phyloP scores from a whole-genome alignment of 352 stramenopile genomes.

The Pythium sukuiense region DNA sequence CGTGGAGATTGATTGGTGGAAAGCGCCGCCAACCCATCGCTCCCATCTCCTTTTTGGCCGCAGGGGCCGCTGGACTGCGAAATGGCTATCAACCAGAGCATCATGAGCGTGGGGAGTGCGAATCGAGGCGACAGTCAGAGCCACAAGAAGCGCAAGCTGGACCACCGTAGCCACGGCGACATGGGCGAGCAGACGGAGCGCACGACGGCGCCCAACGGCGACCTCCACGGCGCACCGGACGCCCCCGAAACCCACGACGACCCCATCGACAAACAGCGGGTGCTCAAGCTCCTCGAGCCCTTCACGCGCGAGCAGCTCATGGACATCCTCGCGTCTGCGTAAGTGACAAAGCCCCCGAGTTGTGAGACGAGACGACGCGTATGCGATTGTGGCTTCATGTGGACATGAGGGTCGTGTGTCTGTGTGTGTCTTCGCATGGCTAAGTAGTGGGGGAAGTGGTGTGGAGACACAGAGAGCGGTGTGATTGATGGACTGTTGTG shows the following conservation, averaged over 20 bases:
- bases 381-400: background rate
- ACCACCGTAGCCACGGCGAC: constrained; percentile 15
- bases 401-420: background rate
- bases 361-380: background rate
- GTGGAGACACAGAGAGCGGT: constrained; percentile 2
- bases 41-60: constrained; percentile 27
- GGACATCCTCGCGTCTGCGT: constrained; percentile 69
- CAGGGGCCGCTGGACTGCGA: constrained; percentile 1
- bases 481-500: constrained; percentile 18
- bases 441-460: background rate
- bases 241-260: constrained; percentile 5
- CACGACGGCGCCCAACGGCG: constrained; percentile 12
- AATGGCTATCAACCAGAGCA: constrained; percentile 26
- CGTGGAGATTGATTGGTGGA: constrained; percentile 12
- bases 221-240: background rate
- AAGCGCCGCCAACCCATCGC: constrained; percentile 6
- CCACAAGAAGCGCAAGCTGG: constrained; percentile 33
- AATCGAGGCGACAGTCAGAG: constrained; percentile 26
- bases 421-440: background rate
- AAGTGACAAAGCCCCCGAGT: constrained; percentile 25
- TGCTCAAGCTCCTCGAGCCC: constrained; percentile 43
- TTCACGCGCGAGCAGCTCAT: constrained; percentile 65
- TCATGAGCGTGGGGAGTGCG: constrained; percentile 23
- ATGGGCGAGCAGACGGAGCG: constrained; percentile 30
- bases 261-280: constrained; percentile 20